Evolutionary conservation across 2,329 filamentous ascomycete species (phyloP), one percentile per base, ranked within the genome.

Genomic region (Ilyonectria destructans): DNA sequence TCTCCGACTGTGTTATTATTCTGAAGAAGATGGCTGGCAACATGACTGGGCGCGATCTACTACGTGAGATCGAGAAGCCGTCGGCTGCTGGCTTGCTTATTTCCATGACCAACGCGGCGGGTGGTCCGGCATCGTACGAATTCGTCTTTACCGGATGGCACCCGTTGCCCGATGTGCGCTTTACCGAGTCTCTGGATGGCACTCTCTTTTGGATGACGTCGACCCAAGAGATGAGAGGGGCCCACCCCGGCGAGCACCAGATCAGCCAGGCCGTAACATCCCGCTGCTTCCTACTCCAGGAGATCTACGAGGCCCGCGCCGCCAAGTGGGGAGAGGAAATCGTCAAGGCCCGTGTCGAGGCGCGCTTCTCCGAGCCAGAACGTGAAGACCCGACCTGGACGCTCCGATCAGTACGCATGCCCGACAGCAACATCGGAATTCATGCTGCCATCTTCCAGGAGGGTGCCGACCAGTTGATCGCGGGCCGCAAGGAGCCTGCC

Each of bases 11-110:
- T 61, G 79, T 98, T 1, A 87, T 97, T 17, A 83, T 97, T 21
- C 82, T 97, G 15, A 92, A 91, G 71, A 97, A 95, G 79, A 84
- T 89, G 31, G 84, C 86, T 4, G 87, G 87, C 9, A 87, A 87
- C 61, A 89, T 87, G 35, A 92, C 91, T 8, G 94, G 94, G 6
- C 91, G 94, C 45, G 93, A 94, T 65, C 83, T 98, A 59, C 82
- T 97, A 62, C 91, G 95, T 4, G 95, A 98, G 75, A 87, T 98
- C 40, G 95, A 98, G 76, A 95, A 93, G 75, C 92, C 92, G 23
- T 92, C 90, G 2, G 86, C 90, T 2, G 88, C 90, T 45, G 87
- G 87, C 4, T 82, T 92, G 65, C 85, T 91, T 67, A 87, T 88
- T 29, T 89, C 88, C 10, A 89, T 91, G 85, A 91, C 89, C 12